These are phyloP conservation scores for Amoeboaphelidium protococcarum DNA, from an alignment of 371 early-diverging fungal species.

Conservation along the genomic window DNA sequence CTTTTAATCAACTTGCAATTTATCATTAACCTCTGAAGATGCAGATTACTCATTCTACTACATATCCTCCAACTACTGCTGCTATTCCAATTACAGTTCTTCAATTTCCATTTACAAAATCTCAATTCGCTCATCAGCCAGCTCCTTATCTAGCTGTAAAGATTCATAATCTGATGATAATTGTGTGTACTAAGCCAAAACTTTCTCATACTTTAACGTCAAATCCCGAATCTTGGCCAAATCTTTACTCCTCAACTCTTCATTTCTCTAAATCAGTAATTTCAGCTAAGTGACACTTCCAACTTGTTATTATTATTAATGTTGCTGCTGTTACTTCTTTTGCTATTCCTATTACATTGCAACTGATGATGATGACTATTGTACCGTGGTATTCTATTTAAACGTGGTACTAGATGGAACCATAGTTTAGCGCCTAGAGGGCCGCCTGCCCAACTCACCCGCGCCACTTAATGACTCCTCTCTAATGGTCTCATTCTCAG, in stretches of 20 bases:
- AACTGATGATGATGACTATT: too few species aligned
- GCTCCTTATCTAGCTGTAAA: conserved; percentile 62
- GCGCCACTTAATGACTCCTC: background rate
- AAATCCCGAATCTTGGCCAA: background rate
- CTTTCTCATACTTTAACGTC: background rate
- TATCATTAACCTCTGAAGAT: background rate
- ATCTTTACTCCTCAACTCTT: background rate
- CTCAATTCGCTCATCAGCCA: conserved; percentile 66
- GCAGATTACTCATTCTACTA: background rate
- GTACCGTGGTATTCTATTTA: too few species aligned
- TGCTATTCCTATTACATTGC: too few species aligned
- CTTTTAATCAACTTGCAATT: background rate
- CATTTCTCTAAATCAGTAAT: background rate
- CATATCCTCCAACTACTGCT: background rate
- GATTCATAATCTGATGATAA: conserved; percentile 34
- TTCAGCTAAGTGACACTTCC: background rate
- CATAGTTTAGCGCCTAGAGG: too few species aligned
- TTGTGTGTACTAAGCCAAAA: background rate
- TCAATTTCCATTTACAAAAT: conserved; percentile 37
- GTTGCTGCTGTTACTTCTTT: background rate
- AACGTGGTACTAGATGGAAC: too few species aligned
- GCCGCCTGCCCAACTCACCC: too few species aligned
- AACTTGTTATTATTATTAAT: background rate
- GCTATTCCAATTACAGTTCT: background rate
- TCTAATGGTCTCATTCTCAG: background rate